Evolutionary conservation across 2,329 filamentous ascomycete species (phyloP).

Genomic region (Zymoseptoria pseudotritici): DNA sequence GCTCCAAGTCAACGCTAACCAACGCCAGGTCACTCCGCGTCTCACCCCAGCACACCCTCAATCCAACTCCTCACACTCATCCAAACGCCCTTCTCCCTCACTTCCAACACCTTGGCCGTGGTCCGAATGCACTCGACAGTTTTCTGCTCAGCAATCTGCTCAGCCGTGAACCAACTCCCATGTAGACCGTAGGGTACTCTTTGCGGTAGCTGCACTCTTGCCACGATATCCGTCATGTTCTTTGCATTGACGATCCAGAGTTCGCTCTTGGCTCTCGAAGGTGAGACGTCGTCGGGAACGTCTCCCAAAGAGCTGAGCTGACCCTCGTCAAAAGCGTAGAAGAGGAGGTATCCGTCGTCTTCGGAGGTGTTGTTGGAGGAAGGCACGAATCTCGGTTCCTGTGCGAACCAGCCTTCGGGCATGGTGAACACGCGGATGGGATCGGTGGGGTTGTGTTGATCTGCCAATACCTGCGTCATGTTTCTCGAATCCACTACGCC

Average conservation of each 20-base stretch:
- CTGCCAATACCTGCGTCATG: slow-evolving; percentile 46
- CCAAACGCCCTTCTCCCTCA: slow-evolving; percentile 22
- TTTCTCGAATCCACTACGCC: slow-evolving; percentile 56
- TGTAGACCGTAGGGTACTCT: slow-evolving; percentile 64
- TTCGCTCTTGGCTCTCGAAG: slow-evolving; percentile 44
- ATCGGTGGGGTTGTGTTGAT: slow-evolving; percentile 27
- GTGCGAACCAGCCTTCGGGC: slow-evolving; percentile 55
- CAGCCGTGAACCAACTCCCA: slow-evolving; percentile 53
- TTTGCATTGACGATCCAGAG: slow-evolving; percentile 62
- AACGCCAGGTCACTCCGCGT: background rate
- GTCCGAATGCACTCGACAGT: slow-evolving; percentile 29
- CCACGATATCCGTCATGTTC: slow-evolving; percentile 54
- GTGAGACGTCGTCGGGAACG: slow-evolving; percentile 30
- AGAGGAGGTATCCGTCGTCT: slow-evolving; percentile 61
- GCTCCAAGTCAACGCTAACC: background rate
- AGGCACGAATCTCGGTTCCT: slow-evolving; percentile 60
- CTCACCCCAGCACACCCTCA: slow-evolving; percentile 23
- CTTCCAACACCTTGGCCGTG: slow-evolving; percentile 18
- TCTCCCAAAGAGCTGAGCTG: slow-evolving; percentile 41
- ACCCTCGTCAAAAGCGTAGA: slow-evolving; percentile 62
- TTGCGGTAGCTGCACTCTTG: slow-evolving; percentile 53
- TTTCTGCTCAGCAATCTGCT: slow-evolving; percentile 46
- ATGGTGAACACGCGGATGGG: slow-evolving; percentile 56
- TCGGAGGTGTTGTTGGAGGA: slow-evolving; percentile 38
- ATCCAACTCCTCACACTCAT: slow-evolving; percentile 24